These are phyloP conservation scores for Globisporangium nodosum DNA, from an alignment of 352 stramenopile species.

Conservation along the genomic window DNA sequence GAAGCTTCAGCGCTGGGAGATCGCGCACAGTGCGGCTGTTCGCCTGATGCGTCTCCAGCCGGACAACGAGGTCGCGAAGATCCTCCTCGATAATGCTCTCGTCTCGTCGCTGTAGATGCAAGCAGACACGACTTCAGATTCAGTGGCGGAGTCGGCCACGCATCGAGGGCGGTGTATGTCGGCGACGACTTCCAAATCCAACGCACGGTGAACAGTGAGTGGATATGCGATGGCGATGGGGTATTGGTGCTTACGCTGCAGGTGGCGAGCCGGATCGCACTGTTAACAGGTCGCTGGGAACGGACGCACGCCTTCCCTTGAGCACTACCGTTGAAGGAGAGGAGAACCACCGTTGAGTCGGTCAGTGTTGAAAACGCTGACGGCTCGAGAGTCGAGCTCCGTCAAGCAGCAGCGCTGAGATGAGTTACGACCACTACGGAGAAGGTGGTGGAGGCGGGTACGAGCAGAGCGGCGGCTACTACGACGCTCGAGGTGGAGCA, in stretches of 20 bases:
- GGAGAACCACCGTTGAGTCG: neutral
- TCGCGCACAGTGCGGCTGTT: slow-evolving; percentile 49
- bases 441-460: slow-evolving; percentile 21
- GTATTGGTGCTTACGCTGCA: no score
- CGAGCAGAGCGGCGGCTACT: slow-evolving; percentile 15
- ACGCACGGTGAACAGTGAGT: no score
- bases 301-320: neutral
- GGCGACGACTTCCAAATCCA: no score
- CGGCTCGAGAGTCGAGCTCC: neutral
- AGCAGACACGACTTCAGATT: neutral
- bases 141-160: no score
- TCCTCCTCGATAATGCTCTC: slow-evolving; percentile 67
- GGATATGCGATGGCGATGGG: no score
- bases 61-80: slow-evolving; percentile 48
- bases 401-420: slow-evolving; percentile 7
- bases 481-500: slow-evolving; percentile 7
- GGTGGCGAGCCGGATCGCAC: neutral
- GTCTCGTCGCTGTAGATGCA: slow-evolving; percentile 32
- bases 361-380: neutral
- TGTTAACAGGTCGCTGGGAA: neutral
- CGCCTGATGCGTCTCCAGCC: slow-evolving; percentile 59
- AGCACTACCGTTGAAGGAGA: neutral
- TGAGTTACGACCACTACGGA: slow-evolving; percentile 40
- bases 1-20: slow-evolving; percentile 53
- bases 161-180: no score